Conservation (phyloP, 805 yeast species). For the Metschnikowia similis region DNA sequence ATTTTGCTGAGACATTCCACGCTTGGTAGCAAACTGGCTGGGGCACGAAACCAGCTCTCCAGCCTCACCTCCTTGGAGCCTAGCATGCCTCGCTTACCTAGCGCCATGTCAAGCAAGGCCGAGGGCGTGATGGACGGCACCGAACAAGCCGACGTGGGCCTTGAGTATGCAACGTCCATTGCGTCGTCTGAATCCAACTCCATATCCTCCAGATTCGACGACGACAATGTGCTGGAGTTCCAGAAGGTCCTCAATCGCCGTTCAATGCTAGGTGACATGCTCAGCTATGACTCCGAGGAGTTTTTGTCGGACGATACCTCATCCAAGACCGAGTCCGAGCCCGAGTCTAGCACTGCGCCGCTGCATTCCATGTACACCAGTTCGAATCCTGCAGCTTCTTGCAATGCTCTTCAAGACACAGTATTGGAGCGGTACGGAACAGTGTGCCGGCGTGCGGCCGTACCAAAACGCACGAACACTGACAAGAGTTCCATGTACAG, state of each 20-base stretch:
- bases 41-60: not conserved
- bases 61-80: not conserved
- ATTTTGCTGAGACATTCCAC: slow-evolving; percentile 2
- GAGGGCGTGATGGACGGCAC: not conserved
- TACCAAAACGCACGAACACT: not conserved
- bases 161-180: not conserved
- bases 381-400: not conserved
- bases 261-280: slow-evolving; percentile 42
- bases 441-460: slow-evolving; percentile 4
- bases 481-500: slow-evolving; percentile 2
- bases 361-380: not conserved
- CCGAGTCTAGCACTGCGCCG: not conserved
- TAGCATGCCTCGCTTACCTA: not conserved
- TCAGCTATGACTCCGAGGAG: slow-evolving; percentile 37
- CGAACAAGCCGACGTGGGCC: slow-evolving; percentile 4
- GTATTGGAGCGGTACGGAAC: slow-evolving; percentile 12
- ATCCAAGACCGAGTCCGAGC: not conserved
- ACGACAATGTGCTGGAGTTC: slow-evolving; percentile 21
- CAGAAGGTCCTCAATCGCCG: slow-evolving; percentile 29
- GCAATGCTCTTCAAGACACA: not conserved
- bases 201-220: not conserved
- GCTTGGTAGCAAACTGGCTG: not conserved
- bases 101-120: not conserved
- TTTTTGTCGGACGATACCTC: slow-evolving; percentile 7
- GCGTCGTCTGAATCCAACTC: not conserved